phyloP scores from a whole-genome alignment of 495 filamentous ascomycete species.

The Hyphodiscus hymeniophilus region DNA sequence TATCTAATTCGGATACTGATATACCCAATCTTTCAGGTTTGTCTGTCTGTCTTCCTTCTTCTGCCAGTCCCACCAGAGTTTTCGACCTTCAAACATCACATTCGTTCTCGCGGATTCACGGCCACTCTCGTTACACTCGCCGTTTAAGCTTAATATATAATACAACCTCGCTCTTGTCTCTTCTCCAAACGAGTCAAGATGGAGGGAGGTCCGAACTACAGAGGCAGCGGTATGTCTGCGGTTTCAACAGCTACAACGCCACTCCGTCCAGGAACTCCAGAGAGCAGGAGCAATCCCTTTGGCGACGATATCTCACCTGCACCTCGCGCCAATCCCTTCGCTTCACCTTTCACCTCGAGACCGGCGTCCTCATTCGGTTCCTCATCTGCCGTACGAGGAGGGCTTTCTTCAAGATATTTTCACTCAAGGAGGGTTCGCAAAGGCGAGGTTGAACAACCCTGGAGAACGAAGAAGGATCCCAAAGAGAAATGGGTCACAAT shows the following conservation, averaged over 20 bases:
- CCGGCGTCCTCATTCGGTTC: constrained; percentile 44
- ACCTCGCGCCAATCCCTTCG: constrained; percentile 42
- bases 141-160: not conserved
- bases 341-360: constrained; percentile 46
- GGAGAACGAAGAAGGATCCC: constrained; percentile 59
- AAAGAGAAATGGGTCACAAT: constrained; percentile 83
- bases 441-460: constrained; percentile 61
- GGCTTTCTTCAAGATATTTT: constrained; percentile 53
- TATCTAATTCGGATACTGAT: not conserved
- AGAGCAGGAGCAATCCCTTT: constrained; percentile 23
- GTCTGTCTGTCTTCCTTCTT: not conserved
- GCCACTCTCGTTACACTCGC: not conserved
- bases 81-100: not conserved
- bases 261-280: constrained; percentile 21
- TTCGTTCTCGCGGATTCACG: not conserved
- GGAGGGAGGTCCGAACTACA: constrained; percentile 3
- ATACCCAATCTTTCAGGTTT: not conserved
- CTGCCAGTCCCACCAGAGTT: no score
- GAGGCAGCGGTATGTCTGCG: constrained; percentile 9
- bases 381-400: constrained; percentile 33
- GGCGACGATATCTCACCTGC: constrained; percentile 22
- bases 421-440: constrained; percentile 65
- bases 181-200: not conserved
- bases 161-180: not conserved
- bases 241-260: constrained; percentile 17